Conservation (phyloP, 495 filamentous ascomycete genomes). For the Xylaria palmicola region DNA sequence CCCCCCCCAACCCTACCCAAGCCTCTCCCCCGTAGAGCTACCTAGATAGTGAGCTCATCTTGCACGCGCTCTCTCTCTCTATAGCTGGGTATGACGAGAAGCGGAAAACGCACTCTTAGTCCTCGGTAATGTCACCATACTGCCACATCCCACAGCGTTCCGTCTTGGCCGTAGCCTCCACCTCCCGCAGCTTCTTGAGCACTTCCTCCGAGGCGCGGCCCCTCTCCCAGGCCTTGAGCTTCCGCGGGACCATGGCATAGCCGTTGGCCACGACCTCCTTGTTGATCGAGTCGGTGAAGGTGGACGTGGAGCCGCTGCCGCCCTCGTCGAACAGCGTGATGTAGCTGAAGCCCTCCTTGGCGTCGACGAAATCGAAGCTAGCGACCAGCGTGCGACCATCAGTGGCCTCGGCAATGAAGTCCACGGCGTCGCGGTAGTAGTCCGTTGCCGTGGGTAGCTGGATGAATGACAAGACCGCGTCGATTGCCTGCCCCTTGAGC, state of each 20-base stretch:
- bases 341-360: conserved; percentile 72
- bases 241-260: conserved; percentile 82
- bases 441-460: conserved; percentile 77
- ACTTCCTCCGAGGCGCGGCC: conserved; percentile 63
- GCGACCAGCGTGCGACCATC: conserved; percentile 74
- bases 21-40: too few species aligned
- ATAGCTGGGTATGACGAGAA: not conserved
- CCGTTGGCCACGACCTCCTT: conserved; percentile 79
- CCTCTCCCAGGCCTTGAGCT: conserved; percentile 86
- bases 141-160: conserved; percentile 89
- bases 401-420: conserved; percentile 66
- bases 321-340: conserved; percentile 86
- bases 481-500: conserved; percentile 81
- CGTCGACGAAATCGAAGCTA: conserved; percentile 77
- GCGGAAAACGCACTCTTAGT: conserved; percentile 44
- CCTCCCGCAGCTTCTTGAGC: conserved; percentile 62
- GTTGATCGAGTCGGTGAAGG: conserved; percentile 70
- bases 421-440: conserved; percentile 76
- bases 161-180: conserved; percentile 72
- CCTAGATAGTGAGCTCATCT: too few species aligned
- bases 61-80: not conserved
- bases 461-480: conserved; percentile 82
- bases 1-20: too few species aligned
- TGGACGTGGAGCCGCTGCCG: conserved; percentile 40
- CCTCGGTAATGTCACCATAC: conserved; percentile 93